Evolutionary conservation across 495 filamentous ascomycete species (phyloP), one percentile per base, ranked within the genome.

Genomic region (Talaromyces ruber): DNA sequence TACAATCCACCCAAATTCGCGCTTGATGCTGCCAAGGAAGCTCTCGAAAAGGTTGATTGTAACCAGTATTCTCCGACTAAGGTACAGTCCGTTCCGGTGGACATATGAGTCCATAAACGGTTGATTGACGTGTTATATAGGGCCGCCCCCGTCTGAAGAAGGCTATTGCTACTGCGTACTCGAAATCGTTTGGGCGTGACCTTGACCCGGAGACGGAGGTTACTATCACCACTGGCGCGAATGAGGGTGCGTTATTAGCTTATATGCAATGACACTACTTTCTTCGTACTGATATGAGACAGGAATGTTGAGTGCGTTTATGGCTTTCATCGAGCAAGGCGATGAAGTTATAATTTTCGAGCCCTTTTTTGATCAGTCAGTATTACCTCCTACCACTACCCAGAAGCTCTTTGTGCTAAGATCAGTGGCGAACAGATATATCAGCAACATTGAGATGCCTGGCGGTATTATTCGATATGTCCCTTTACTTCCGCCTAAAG

Each of bases 301-400:
- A 82, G 81, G 85, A 34, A 97, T 96, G 89, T 82, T 98, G 43
- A 91, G 88, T 67, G 94, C 94, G 2, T 97, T 98, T 70, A 97
- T 98, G 94, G 94, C 81, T 6, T 98, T 98, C 66, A 87, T 98
- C 62, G 94, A 98, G 74, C 82, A 82, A 0, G 94, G 90, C 4
- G 94, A 98, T 67, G 94, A 98, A 73, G 95, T 97, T 57, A 96
- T 98, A 47, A 84, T 98, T 59, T 96, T 98, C 75, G 94, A 98
- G 79, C 94, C 94, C 6, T 98, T 97, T 78, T 98, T 97, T 69
- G 94, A 98, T 76, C 94, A 98, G 86, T 93, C 78, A 70, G 84
- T 71, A 55, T 22, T 22, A 2, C 16, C 11, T 29, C 0, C 3
- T 6, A 30, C 4, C n/a, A 29, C 28, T 22, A n/a, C 45, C 50